Evolutionary conservation across 192 early-diverging fungal genomes (phyloP).

Genomic region (Helicostylum pulchrum): DNA sequence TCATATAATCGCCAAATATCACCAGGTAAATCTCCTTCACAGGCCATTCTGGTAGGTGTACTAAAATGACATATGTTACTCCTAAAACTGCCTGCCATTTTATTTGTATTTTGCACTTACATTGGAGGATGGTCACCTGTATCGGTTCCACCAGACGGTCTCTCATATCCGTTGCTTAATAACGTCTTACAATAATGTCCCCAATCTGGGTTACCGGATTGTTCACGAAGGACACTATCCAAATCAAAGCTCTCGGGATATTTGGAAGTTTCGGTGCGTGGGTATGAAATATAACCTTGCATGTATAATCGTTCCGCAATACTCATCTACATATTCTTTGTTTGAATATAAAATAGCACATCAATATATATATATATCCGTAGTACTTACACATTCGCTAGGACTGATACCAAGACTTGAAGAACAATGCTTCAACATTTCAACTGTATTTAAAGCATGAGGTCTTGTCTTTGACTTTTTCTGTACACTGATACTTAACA

Average conservation of each 20-base stretch:
- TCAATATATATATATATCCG: too few species aligned
- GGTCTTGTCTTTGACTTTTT: conserved; percentile 27
- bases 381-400: conserved; percentile 37
- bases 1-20: conserved; percentile 50
- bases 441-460: conserved; percentile 41
- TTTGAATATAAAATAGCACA: neutral
- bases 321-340: conserved; percentile 32
- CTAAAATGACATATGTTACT: conserved; percentile 6
- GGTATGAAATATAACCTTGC: conserved; percentile 53
- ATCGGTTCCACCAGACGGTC: conserved; percentile 44
- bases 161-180: conserved; percentile 30
- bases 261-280: conserved; percentile 48
- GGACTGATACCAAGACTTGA: conserved; percentile 45
- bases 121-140: conserved; percentile 54
- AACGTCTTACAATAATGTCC: conserved; percentile 31
- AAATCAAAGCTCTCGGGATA: conserved; percentile 50
- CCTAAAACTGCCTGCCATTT: too few species aligned
- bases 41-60: conserved; percentile 44
- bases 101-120: conserved; percentile 21
- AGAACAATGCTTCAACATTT: conserved; percentile 49
- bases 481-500: conserved; percentile 13
- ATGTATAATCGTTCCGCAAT: conserved; percentile 48
- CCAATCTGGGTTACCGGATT: conserved; percentile 39
- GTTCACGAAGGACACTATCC: conserved; percentile 31
- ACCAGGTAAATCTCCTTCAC: conserved; percentile 41